Conservation (phyloP, 176 grass and related monocot species). For the Hsuehochloa calcarea region DNA sequence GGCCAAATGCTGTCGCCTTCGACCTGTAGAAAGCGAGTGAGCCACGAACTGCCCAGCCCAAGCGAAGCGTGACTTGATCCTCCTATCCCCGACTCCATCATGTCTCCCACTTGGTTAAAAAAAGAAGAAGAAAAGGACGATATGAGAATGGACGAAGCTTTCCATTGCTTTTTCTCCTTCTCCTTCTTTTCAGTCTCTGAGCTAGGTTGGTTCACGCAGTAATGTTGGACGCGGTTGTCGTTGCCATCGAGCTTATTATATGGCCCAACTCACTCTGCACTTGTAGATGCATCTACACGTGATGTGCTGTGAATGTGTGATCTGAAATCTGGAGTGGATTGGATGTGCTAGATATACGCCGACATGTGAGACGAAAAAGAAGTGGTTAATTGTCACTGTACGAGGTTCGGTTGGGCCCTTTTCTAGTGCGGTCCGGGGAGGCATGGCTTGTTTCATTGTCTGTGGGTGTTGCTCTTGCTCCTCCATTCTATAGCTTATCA, state of each 20-base stretch:
- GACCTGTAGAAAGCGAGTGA: neutral
- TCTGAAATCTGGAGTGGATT: neutral
- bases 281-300: neutral
- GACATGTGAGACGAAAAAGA: neutral
- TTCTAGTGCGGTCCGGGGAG: neutral
- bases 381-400: slow-evolving; percentile 4
- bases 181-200: neutral
- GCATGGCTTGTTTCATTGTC: neutral
- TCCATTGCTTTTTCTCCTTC: neutral
- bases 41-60: neutral
- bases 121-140: neutral
- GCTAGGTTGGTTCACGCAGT: slow-evolving; percentile 13
- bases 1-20: slow-evolving; percentile 31
- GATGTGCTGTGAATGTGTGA: neutral
- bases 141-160: neutral
- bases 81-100: neutral
- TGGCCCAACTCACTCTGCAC: slow-evolving; percentile 18
- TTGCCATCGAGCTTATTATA: neutral
- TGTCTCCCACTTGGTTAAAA: slow-evolving; percentile 19
- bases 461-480: neutral
- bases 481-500: neutral
- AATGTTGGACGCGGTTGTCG: slow-evolving; percentile 13
- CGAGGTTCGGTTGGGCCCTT: neutral
- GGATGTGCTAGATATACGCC: neutral
- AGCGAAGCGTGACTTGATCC: slow-evolving; percentile 8